These are phyloP conservation scores for Eutrema salsugineum DNA, from an alignment of 441 rosid species.

Conservation along the genomic window DNA sequence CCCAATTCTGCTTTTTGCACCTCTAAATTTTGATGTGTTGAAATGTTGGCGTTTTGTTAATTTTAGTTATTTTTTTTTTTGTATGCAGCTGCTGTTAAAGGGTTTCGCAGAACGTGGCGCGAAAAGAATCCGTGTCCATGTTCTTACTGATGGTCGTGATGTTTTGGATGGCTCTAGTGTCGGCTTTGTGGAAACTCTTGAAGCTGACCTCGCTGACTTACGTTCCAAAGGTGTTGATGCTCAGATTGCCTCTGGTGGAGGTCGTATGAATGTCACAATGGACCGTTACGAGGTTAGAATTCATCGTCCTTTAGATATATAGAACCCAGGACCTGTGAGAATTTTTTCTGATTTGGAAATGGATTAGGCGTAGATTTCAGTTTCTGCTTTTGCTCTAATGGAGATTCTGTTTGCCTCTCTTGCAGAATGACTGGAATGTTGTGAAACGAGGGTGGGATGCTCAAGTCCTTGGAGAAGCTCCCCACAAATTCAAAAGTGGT, in stretches of 20 bases:
- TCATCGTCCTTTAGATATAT: not conserved
- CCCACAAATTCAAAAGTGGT: slow-evolving; percentile 73
- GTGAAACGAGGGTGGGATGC: slow-evolving; percentile 99
- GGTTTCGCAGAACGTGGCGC: slow-evolving; percentile 85
- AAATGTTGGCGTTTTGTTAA: not conserved
- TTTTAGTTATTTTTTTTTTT: not conserved
- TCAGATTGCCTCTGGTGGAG: slow-evolving; percentile 96
- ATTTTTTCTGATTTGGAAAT: not conserved
- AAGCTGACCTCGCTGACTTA: slow-evolving; percentile 55
- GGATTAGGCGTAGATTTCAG: not conserved
- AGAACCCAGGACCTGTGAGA: not conserved
- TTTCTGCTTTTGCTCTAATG: not conserved
- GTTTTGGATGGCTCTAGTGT: slow-evolving; percentile 94
- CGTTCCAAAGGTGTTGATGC: slow-evolving; percentile 82
- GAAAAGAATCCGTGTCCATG: slow-evolving; percentile 87
- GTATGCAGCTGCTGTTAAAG: slow-evolving; percentile 63
- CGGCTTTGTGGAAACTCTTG: slow-evolving; percentile 85
- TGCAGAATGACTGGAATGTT: slow-evolving; percentile 91
- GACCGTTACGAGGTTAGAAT: slow-evolving; percentile 87
- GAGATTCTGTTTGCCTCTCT: not conserved
- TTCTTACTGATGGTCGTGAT: slow-evolving; percentile 99
- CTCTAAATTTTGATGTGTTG: not conserved
- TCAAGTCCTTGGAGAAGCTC: slow-evolving; percentile 98
- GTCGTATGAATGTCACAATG: slow-evolving; percentile 97
- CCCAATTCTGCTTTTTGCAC: not conserved